These are phyloP conservation scores for Coix lacrymajobi DNA, from an alignment of 176 grass and related monocot genomes.

Conservation along the genomic window DNA sequence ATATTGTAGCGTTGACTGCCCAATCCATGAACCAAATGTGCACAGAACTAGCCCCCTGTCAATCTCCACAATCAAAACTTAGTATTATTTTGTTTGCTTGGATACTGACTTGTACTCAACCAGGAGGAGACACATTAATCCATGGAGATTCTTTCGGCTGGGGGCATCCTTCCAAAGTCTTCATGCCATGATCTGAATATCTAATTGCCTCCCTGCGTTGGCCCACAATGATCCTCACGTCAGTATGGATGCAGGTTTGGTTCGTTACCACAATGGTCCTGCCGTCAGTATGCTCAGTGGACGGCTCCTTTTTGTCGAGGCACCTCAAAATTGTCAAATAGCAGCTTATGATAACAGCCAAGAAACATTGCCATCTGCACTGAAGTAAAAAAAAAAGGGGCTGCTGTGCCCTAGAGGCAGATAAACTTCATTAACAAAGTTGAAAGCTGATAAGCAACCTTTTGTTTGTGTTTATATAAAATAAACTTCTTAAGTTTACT, in stretches of 20 bases:
- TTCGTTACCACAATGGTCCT: background rate
- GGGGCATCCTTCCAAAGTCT: conserved; percentile 22
- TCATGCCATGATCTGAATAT: conserved; percentile 40
- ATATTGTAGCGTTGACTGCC: background rate
- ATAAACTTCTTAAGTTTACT: background rate
- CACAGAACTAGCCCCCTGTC: background rate
- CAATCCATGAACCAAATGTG: background rate
- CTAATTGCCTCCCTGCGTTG: conserved; percentile 25
- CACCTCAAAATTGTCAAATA: conserved; percentile 18
- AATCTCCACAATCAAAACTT: background rate
- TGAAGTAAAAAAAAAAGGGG: conserved; percentile 11
- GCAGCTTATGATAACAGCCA: conserved; percentile 5
- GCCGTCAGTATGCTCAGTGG: background rate
- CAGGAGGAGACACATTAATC: conserved; percentile 8
- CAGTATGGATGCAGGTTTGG: conserved; percentile 14
- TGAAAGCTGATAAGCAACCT: background rate
- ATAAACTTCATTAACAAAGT: conserved; percentile 7
- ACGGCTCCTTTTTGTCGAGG: conserved; percentile 6
- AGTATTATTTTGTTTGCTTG: background rate
- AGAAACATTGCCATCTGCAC: conserved; percentile 22
- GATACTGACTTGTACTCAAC: conserved; percentile 21
- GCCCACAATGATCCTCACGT: conserved; percentile 41
- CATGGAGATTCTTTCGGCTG: conserved; percentile 37
- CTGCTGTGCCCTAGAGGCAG: background rate
- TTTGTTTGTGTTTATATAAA: background rate